Base-by-base conservation (phyloP, 805 yeast genomes). In the Cyberlindnera suaveolens region DNA sequence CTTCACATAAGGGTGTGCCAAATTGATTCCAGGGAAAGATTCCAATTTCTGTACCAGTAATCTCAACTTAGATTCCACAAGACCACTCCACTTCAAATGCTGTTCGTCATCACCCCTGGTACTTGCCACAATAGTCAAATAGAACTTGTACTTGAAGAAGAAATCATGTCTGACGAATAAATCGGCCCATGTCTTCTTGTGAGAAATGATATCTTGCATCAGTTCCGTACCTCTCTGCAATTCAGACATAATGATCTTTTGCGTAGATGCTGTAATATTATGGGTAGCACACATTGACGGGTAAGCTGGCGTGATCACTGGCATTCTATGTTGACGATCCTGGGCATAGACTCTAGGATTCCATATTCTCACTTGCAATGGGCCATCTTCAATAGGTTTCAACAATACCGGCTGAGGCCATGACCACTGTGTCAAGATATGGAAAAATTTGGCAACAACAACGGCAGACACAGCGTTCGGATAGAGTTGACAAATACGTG, bases 281-380 rank as follows among this genome's bases (percentile, higher is more conserved):
- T 93, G 99, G 1, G 99, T 93, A 0, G 99, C 96, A 66, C 99
- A 93, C 99, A 93, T 93, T 2, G 97, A 90, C 1, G 96, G 96
- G 60, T 89, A 88, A 0, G 98, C 98, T 1, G 99, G 99, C 0
- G 99, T 93, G 46, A 93, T 93, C 10, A 93, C 96, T 0, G 99
- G 99, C 99, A 93, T 93, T 52, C 82, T 72, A 64, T 93, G 99
- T 30, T 79, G 78, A 47, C 95, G 76, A 62, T 93, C 99, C 54
- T 80, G 87, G 1, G 93, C 83, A 59, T 93, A 93, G 4, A 91
- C 65, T 49, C 84, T 76, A 15, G 99, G 99, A 61, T 93, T 93
- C 99, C 99, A 93, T 8, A 93, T 93, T 47, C 96, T 75, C 1
- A 90, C 97, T 54, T 90, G 97, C 36, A 93, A 66, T 1, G 98